Evolutionary conservation across 1,284 basidiomycete genomes (phyloP).

Genomic region (Ustilago lituana): DNA sequence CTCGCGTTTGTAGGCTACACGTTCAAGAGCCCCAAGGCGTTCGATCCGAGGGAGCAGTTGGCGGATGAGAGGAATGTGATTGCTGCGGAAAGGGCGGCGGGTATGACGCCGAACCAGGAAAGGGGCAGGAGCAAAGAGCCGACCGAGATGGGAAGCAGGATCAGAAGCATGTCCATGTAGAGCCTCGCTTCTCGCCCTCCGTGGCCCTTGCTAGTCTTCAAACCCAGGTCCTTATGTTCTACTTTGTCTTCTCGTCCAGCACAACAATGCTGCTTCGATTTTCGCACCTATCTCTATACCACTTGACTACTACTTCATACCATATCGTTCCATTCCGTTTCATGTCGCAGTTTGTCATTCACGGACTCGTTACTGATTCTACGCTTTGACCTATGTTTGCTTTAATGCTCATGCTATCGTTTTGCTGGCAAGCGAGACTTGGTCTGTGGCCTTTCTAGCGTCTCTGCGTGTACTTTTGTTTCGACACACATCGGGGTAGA

Average conservation of each 20-base stretch:
- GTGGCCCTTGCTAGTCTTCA: too few relatives aligned
- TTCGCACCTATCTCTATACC: neutral
- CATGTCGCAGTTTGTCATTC: too few relatives aligned
- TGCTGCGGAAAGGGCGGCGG: slow-evolving; percentile 42
- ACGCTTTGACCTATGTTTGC: neutral
- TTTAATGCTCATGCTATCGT: neutral
- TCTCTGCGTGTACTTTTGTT: too few relatives aligned
- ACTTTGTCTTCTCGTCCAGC: too few relatives aligned
- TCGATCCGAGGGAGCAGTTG: slow-evolving; percentile 52
- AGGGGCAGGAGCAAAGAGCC: slow-evolving; percentile 31
- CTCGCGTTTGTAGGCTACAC: slow-evolving; percentile 77
- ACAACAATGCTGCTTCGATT: too few relatives aligned
- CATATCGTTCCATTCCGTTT: too few relatives aligned
- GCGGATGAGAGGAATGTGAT: slow-evolving; percentile 40
- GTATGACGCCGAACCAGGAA: slow-evolving; percentile 12
- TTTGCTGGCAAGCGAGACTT: too few relatives aligned
- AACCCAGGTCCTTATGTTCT: too few relatives aligned
- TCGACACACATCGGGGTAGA: too few relatives aligned
- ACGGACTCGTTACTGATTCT: neutral
- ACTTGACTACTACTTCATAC: neutral
- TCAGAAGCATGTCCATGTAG: slow-evolving; percentile 63
- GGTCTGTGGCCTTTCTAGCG: too few relatives aligned
- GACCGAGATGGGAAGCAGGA: slow-evolving; percentile 47
- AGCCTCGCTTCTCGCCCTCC: neutral
- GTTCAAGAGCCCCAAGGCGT: slow-evolving; percentile 59